Evolutionary conservation across 2,329 filamentous ascomycete species (phyloP).

Genomic region (Pseudocercospora musae): DNA sequence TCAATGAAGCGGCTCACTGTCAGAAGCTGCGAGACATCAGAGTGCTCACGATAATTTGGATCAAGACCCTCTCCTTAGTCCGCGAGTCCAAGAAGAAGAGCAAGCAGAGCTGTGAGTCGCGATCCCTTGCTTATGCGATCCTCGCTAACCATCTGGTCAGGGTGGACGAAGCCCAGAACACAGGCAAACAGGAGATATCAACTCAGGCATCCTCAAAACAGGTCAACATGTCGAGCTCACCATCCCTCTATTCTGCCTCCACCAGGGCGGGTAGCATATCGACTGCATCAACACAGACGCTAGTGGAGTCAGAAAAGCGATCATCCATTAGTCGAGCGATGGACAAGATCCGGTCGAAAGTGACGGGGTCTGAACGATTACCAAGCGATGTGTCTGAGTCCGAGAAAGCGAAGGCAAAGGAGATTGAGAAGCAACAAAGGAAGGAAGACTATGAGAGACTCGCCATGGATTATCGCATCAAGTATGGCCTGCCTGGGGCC

Average conservation of each 20-base stretch:
- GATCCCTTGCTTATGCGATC: neutral
- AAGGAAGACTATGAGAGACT: slow-evolving; percentile 21
- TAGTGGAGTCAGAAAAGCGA: neutral
- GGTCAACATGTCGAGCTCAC: neutral
- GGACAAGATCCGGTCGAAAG: slow-evolving; percentile 12
- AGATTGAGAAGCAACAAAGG: slow-evolving; percentile 17
- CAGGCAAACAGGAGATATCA: neutral
- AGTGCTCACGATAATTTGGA: neutral
- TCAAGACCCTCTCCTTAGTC: neutral
- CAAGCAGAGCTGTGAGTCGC: neutral
- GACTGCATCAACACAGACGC: slow-evolving; percentile 1
- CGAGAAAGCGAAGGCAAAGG: slow-evolving; percentile 17
- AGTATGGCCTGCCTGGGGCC: slow-evolving; percentile 16
- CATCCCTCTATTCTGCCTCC: neutral
- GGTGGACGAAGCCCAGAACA: neutral
- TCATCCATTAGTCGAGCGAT: slow-evolving; percentile 11
- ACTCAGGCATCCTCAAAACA: neutral
- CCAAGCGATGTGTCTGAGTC: slow-evolving; percentile 5
- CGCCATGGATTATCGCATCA: slow-evolving; percentile 16
- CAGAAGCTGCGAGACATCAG: neutral
- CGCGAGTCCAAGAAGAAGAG: neutral
- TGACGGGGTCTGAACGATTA: slow-evolving; percentile 4
- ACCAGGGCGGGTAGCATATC: neutral
- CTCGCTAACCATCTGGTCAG: neutral
- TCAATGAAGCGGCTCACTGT: neutral